These are phyloP conservation scores for Pyricularia pennisetigena DNA, from an alignment of 2,329 filamentous ascomycete genomes.

Conservation along the genomic window DNA sequence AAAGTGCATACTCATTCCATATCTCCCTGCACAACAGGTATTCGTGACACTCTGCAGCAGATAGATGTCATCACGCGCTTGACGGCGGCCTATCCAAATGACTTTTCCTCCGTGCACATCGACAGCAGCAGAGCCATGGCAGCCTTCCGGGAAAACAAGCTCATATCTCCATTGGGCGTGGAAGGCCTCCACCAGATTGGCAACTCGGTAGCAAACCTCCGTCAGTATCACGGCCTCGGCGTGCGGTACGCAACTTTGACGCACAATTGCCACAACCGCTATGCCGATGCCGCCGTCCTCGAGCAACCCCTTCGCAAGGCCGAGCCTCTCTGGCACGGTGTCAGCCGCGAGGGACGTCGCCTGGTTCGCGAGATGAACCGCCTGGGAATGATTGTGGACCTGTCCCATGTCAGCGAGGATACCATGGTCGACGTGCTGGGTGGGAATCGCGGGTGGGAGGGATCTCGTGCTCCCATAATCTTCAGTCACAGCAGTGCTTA, in stretches of 20 bases:
- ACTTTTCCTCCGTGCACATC: constrained; percentile 53
- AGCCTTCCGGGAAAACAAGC: constrained; percentile 48
- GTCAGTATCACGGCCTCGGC: constrained; percentile 66
- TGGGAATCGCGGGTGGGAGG: constrained; percentile 50
- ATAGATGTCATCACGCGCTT: constrained; percentile 46
- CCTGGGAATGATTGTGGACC: constrained; percentile 86
- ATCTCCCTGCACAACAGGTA: constrained; percentile 4
- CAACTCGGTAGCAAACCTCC: constrained; percentile 67
- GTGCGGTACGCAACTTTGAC: constrained; percentile 84
- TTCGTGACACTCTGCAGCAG: constrained; percentile 19
- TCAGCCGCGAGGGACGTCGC: constrained; percentile 58
- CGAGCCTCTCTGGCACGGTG: constrained; percentile 56
- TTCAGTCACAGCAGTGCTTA: constrained; percentile 83
- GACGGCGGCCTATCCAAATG: constrained; percentile 50
- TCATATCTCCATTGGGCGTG: constrained; percentile 71
- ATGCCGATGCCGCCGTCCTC: constrained; percentile 71
- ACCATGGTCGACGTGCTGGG: constrained; percentile 80
- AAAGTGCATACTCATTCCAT: neutral
- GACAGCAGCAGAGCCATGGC: constrained; percentile 51
- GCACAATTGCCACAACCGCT: constrained; percentile 88
- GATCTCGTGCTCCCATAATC: constrained; percentile 73
- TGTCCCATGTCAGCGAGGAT: constrained; percentile 65
- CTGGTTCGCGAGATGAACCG: constrained; percentile 88
- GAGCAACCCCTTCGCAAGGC: constrained; percentile 40
- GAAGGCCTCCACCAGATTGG: constrained; percentile 93